These are phyloP conservation scores for Plectranthus barbatus DNA, from an alignment of 257 asterid species.

Conservation along the genomic window DNA sequence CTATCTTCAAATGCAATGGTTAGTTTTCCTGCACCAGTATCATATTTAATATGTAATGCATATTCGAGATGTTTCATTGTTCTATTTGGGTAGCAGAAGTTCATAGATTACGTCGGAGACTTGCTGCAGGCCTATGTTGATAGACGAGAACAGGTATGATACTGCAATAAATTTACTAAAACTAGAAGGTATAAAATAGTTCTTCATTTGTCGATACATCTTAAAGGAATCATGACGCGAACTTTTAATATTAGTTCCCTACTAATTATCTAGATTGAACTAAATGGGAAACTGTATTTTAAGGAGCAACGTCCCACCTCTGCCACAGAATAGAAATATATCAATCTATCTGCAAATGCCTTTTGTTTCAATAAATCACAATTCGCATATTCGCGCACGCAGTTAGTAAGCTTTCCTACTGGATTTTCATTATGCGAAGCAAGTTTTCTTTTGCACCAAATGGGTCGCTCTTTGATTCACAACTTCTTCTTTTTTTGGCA, in stretches of 20 bases:
- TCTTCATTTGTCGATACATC: neutral
- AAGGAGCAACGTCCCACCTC: neutral
- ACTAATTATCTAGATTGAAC: neutral
- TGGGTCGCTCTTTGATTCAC: neutral
- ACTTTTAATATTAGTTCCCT: neutral
- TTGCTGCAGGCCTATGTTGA: slow-evolving; percentile 93
- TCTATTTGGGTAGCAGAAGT: slow-evolving; percentile 58
- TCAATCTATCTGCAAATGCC: neutral
- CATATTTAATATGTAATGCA: slow-evolving; percentile 8
- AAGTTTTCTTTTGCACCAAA: neutral
- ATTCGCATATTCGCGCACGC: neutral
- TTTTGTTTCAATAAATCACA: neutral
- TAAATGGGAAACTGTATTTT: neutral
- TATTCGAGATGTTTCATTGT: slow-evolving; percentile 6
- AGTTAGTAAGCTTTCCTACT: neutral
- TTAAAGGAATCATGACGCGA: neutral
- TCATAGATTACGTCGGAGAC: slow-evolving; percentile 89
- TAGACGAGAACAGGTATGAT: slow-evolving; percentile 88
- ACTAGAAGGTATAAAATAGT: neutral
- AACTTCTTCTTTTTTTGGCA: neutral
- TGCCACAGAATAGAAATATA: neutral
- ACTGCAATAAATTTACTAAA: neutral
- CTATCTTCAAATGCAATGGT: slow-evolving; percentile 94
- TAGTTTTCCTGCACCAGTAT: slow-evolving; percentile 23
- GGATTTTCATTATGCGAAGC: neutral